Evolutionary conservation across 1,284 basidiomycete species (phyloP), one percentile per base, ranked within the genome.

Genomic region (Microstroma glucosiphilum): DNA sequence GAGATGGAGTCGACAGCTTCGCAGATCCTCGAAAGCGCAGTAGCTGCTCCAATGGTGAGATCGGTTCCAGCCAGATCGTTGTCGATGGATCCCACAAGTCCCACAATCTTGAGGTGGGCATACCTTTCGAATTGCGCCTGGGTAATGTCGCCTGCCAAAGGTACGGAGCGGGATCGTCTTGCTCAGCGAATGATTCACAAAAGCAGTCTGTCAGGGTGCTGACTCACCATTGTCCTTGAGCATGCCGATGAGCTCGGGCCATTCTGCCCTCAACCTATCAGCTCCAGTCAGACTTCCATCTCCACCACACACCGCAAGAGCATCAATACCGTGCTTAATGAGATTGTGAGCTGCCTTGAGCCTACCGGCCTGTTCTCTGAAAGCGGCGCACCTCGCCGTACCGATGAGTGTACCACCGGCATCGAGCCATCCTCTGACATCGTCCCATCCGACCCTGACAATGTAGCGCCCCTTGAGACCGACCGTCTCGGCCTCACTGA

Each of bases 41-140:
- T 98, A 0, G 90, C 87, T 0, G 92, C 93, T 56, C 94, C 96
- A 73, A 98, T 97, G 6, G 96, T 98, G 71, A 96, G 81, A 81
- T 97, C 93, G 30, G 94, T 97, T 85, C 96, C 85, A 23, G 90
- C 89, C 92, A 98, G 96, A 80, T 98, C 96, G 78, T 98, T 98
- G 82, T 98, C 94, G 79, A 99, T 97, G 4, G 91, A 94, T 51
- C 94, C 94, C 58, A 98, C 94, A 26, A 98, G 86, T 49, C 96
- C 94, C 70, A 93, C 94, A 73, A 99, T 96, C 81, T 88, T 91
- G 70, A 99, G 87, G 72, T 96, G 89, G 7, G 85, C 83, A 76
- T 93, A 88, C 9, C 82, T 82, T 48, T 83, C 78, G 26, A 85
- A 84, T 77, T 96, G 89, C 57, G 86, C 87, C 30, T 86, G 83